Percentiles rank a stretch among this genome's conserved stretches.
Conservation (phyloP, 1,284 basidiomycete genomes). For the Lentinus polychrous region DNA sequence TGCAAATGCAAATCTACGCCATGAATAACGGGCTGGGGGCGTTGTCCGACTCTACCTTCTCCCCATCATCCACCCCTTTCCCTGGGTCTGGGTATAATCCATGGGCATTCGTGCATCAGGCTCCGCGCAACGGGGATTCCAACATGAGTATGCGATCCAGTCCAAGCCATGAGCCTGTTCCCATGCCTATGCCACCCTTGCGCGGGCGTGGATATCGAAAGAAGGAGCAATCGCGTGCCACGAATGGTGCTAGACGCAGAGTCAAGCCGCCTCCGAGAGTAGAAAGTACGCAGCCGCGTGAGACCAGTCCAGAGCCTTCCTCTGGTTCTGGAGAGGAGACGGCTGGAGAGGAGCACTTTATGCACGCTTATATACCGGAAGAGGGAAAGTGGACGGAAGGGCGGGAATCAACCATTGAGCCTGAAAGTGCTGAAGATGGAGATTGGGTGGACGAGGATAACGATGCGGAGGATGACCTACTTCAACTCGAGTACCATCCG, state of each 20-base stretch:
- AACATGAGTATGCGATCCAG: slow-evolving; percentile 62
- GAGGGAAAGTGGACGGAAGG: slow-evolving; percentile 20
- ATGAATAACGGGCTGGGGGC: slow-evolving; percentile 54
- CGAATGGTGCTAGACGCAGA: slow-evolving; percentile 22
- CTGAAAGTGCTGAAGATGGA: slow-evolving; percentile 44
- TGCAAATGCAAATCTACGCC: slow-evolving; percentile 72
- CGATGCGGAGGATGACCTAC: slow-evolving; percentile 57
- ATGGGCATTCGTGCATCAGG: slow-evolving; percentile 53
- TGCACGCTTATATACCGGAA: slow-evolving; percentile 32
- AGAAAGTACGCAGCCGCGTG: slow-evolving; percentile 72
- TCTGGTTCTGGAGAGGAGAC: slow-evolving; percentile 45
- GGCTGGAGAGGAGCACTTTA: slow-evolving; percentile 47
- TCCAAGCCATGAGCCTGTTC: slow-evolving; percentile 67
- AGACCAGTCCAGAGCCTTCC: slow-evolving; percentile 68
- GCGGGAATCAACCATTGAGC: slow-evolving; percentile 13
- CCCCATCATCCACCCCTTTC: slow-evolving; percentile 65
- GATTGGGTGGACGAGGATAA: slow-evolving; percentile 74
- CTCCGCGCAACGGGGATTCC: slow-evolving; percentile 25
- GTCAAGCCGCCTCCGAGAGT: slow-evolving; percentile 62
- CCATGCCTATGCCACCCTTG: slow-evolving; percentile 38
- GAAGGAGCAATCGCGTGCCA: slow-evolving; percentile 32
- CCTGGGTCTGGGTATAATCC: slow-evolving; percentile 53
- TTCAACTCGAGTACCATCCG: slow-evolving; percentile 73
- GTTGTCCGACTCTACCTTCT: slow-evolving; percentile 64
- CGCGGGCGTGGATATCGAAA: slow-evolving; percentile 29